Conservation (phyloP, 371 early-diverging fungal species). For the Mucor saturninus region DNA sequence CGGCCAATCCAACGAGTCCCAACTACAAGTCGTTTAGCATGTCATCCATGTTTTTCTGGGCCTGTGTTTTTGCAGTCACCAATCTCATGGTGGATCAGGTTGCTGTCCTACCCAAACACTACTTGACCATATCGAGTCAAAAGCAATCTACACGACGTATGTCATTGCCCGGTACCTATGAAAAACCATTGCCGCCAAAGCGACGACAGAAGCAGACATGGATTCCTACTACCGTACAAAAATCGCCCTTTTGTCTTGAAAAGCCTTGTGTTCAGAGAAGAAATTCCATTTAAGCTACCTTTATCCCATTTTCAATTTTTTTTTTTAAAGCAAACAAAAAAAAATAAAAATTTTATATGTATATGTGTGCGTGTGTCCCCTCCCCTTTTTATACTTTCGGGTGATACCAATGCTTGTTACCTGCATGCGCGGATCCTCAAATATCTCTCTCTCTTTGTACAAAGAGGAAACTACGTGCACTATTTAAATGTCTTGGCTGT, state of each 20-base stretch:
- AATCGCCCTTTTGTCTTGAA: background rate
- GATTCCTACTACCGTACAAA: conserved; percentile 17
- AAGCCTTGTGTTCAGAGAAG: conserved; percentile 12
- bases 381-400: too few species aligned
- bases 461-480: too few species aligned
- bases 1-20: background rate
- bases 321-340: too few species aligned
- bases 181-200: conserved; percentile 3
- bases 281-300: conserved; percentile 25
- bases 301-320: too few species aligned
- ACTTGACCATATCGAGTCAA: background rate
- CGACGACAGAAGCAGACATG: conserved; percentile 14
- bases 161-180: conserved; percentile 34
- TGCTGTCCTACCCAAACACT: conserved; percentile 12
- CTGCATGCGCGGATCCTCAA: too few species aligned
- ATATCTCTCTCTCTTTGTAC: too few species aligned
- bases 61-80: conserved; percentile 40
- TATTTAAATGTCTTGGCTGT: too few species aligned
- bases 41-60: conserved; percentile 42
- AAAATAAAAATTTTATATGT: too few species aligned
- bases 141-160: conserved; percentile 10
- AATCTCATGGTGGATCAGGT: conserved; percentile 41
- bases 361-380: too few species aligned
- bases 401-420: too few species aligned
- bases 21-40: conserved; percentile 18